Conservation (phyloP, 805 yeast genomes). For the Saturnispora sekii region DNA sequence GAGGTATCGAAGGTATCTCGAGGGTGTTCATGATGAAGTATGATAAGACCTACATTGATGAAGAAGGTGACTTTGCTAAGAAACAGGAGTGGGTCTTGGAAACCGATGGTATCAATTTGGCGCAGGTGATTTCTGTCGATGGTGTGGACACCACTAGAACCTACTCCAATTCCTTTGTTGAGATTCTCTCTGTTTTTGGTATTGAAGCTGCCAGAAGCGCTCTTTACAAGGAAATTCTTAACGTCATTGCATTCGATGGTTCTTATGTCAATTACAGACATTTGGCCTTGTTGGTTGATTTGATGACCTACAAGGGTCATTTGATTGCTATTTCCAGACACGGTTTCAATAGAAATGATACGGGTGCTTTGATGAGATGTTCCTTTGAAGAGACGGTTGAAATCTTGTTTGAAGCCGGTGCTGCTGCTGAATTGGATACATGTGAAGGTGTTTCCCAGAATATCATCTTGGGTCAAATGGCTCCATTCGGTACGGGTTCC, state of each 20-base stretch:
- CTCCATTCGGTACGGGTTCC: constrained; percentile 97
- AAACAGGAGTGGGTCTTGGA: constrained; percentile 97
- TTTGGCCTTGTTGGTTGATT: constrained; percentile 94
- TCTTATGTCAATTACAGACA: constrained; percentile 98
- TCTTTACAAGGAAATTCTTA: constrained; percentile 84
- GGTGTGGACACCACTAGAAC: constrained; percentile 90
- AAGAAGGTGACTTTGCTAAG: constrained; percentile 78
- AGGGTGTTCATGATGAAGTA: constrained; percentile 88
- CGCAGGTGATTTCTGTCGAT: constrained; percentile 89
- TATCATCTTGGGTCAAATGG: constrained; percentile 95
- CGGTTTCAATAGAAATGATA: constrained; percentile 96
- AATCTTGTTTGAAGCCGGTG: constrained; percentile 94
- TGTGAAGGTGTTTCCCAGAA: constrained; percentile 98
- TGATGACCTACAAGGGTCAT: constrained; percentile 97
- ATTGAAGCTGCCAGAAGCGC: constrained; percentile 98
- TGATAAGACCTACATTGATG: constrained; percentile 62
- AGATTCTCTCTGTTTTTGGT: constrained; percentile 88
- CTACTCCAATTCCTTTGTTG: constrained; percentile 95
- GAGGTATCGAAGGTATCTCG: constrained; percentile 92
- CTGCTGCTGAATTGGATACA: constrained; percentile 94
- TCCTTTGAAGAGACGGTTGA: constrained; percentile 99
- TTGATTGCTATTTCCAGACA: constrained; percentile 98
- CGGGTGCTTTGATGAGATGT: constrained; percentile 99
- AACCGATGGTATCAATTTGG: constrained; percentile 95
- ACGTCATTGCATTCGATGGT: constrained; percentile 99